These are phyloP conservation scores for Colletotrichum sp. DNA, from an alignment of 2,329 filamentous ascomycete genomes.

Conservation along the genomic window DNA sequence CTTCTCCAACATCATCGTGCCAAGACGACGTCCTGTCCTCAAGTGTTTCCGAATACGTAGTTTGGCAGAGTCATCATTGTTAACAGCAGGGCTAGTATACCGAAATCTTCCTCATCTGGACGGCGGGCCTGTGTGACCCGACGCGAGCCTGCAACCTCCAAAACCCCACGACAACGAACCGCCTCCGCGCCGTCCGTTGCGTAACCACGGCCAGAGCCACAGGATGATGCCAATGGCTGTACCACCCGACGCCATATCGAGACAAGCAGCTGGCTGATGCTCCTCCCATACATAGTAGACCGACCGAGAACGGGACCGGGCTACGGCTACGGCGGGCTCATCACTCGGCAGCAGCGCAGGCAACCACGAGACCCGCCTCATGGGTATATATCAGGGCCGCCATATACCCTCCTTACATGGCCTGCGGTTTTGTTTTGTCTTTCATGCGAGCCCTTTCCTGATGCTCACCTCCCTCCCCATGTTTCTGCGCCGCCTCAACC, in stretches of 20 bases:
- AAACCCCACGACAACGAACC: neutral
- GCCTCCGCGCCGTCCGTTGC: neutral
- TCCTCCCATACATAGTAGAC: neutral
- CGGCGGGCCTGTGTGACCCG: neutral
- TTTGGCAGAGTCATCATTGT: neutral
- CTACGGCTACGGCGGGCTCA: neutral
- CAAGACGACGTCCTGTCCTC: neutral
- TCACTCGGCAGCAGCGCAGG: neutral
- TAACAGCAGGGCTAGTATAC: neutral
- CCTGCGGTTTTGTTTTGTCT: neutral
- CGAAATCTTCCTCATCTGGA: neutral
- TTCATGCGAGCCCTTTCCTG: neutral
- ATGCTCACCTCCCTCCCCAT: neutral
- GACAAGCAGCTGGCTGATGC: neutral
- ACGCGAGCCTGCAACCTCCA: neutral
- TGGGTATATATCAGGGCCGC: constrained; percentile 15
- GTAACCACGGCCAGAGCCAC: neutral
- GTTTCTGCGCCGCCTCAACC: neutral
- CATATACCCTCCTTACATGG: constrained; percentile 11
- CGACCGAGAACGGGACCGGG: neutral
- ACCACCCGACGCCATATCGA: neutral
- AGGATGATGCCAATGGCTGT: neutral
- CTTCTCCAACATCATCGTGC: neutral
- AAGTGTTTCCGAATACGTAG: neutral
- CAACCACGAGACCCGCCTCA: neutral